Base-by-base conservation (phyloP, 2,329 filamentous ascomycete species). In the Colletotrichum melonis region DNA sequence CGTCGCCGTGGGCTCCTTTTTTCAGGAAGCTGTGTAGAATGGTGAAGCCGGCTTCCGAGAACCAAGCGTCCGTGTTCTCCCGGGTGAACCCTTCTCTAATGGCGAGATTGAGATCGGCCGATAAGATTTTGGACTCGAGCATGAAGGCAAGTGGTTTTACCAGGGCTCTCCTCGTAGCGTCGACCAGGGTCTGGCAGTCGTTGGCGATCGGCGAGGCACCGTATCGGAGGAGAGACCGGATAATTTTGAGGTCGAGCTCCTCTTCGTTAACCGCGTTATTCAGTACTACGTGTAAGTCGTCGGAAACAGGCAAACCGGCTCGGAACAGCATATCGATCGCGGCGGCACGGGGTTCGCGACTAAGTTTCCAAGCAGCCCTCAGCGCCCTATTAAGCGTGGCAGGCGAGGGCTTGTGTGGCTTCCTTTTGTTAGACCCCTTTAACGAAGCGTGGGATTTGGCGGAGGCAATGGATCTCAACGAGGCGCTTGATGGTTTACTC, bases 201-300 rank as follows among this genome's bases (percentile, higher is more conserved):
- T 90, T 88, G 0, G 83, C 82, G 5, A 85, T 79, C 0, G 88
- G 86, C 0, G 88, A 90, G 32, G 89, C 89, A 0, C 89, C 86
- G 46, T 88, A 82, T 2, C 81, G 52, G 4, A 76, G 66, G 35
- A 75, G 35, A 1, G 64, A 28, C 35, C 73, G 62, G 28, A 75
- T 74, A 11, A 73, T 55, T 52, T 75, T 76, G 30, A 66, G 67
- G 24, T 76, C 75, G 16, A 69, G 35, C 5, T 87, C 83, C 24
- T 89, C 84, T 74, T 88, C 86, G n/a, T 87, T 88, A 8, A 91
- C 84, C 0, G 86, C 88, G 67, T 87, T 85, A 74, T 86, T 85
- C 22, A 91, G 79, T 0, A 85, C 83, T 7, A 86, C 82, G 74
- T 91, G 84, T 0, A 91, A 78, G 19, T 89, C 86, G n/a, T 87